Base-by-base conservation (phyloP, 2,329 filamentous ascomycete species). In the Thielaviopsis euricoi region DNA sequence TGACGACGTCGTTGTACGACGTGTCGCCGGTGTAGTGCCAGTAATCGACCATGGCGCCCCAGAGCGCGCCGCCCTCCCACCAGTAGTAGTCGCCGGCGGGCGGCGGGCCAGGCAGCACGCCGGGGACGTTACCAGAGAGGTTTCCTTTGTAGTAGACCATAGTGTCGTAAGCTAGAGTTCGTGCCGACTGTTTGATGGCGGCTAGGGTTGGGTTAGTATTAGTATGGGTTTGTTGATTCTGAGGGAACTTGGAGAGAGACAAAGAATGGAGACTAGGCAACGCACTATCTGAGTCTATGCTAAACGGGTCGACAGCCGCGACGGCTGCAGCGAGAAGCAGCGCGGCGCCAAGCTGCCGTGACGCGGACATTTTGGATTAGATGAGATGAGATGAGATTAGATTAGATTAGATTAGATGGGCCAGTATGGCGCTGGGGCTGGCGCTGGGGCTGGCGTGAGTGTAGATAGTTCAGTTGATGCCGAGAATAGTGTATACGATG, bases 41-140 rank as follows among this genome's bases (percentile, higher is more conserved):
- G 67, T 87, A 87, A 68, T 87, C 82, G 50, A 87, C 74, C 63
- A 85, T 71, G 0, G 81, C 78, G 62, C 82, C 80, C 75, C 85
- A 85, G 70, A 88, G 74, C 15, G 81, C 80, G 56, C 81, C 80
- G 5, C 80, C 81, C 66, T 87, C 81, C 84, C 84, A 88, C 84
- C 84, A 88, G 73, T 86, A 87, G 67, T 84, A 85, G 61, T 77
- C 73, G 62, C 78, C 78, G 62, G 55, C 65, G 68, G 43, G 72
- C 12, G 78, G 78, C 57, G 79, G 79, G 0, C 78, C 78, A 1
- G 78, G 78, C 12, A 81, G 67, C 63, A 80, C 80, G 37, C 79
- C 79, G 7, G 78, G 78, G 17, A 74, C 76, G 65, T 73, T 69
- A 57, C 78, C 77, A 1, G 74, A 69, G 59, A 71, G 64, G 62